Percentiles rank a stretch among this genome's conserved stretches.
Conservation (phyloP, 192 early-diverging fungal genomes). For the Jimgerdemannia lactiflua region DNA sequence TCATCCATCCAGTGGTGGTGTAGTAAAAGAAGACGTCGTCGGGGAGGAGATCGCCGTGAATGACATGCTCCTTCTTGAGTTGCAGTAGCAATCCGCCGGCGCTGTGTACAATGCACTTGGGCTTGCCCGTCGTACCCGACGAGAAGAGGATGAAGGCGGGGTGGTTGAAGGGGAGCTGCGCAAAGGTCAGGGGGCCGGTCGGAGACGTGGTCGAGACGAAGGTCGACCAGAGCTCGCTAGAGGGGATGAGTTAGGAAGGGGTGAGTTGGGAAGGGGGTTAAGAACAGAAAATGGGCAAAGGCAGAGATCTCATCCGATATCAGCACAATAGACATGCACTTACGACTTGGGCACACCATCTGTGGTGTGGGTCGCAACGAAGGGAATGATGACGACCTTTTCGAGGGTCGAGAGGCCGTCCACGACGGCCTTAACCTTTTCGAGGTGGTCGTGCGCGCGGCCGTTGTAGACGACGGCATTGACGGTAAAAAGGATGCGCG, state of each 20-base stretch:
- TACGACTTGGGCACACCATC: background rate
- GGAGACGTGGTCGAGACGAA: slow-evolving; percentile 40
- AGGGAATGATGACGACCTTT: slow-evolving; percentile 80
- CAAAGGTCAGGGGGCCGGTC: slow-evolving; percentile 56
- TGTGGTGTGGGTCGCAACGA: slow-evolving; percentile 32
- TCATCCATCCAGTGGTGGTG: slow-evolving; percentile 96
- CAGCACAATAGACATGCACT: too few species aligned
- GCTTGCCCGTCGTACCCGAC: slow-evolving; percentile 93
- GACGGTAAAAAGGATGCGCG: slow-evolving; percentile 87
- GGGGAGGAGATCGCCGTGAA: slow-evolving; percentile 73
- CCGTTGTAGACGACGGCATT: slow-evolving; percentile 94
- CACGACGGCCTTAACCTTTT: slow-evolving; percentile 72
- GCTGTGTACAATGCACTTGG: slow-evolving; percentile 96
- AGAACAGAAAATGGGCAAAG: too few species aligned
- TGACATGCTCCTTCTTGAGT: slow-evolving; percentile 91
- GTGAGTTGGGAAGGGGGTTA: too few species aligned
- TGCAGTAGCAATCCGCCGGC: slow-evolving; percentile 90
- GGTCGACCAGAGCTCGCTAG: slow-evolving; percentile 34
- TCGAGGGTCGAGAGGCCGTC: slow-evolving; percentile 64
- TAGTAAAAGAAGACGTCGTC: slow-evolving; percentile 90
- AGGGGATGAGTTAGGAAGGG: too few species aligned
- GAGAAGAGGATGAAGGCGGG: slow-evolving; percentile 90
- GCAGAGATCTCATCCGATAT: too few species aligned
- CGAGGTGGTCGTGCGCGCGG: slow-evolving; percentile 73
- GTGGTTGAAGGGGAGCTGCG: slow-evolving; percentile 88